Evolutionary conservation across 345 rosid genomes (phyloP), one percentile per base, ranked within the genome.

Genomic region (Gossypium australe): DNA sequence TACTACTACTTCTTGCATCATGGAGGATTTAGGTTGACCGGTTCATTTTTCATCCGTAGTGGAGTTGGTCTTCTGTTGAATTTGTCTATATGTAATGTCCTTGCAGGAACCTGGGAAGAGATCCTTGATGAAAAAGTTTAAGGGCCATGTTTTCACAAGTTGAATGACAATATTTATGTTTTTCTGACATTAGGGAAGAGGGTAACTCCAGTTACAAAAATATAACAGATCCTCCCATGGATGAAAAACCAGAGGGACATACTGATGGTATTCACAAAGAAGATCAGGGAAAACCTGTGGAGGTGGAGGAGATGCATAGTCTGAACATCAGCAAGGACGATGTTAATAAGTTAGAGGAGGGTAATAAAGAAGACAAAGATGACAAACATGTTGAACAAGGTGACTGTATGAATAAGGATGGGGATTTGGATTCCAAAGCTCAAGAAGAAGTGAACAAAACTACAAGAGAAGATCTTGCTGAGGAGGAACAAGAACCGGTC

Each of bases 401-500:
- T 58, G 71, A 73, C 62, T 61, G 71, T 38, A 71, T 65, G 52
- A 68, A 72, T 77, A 78, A 67, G 64, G 78, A 3, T 61, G 67
- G 49, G 61, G 70, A 73, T 67, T 53, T 4, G 47, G 79, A 84
- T 55, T 72, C 75, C 16, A 72, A 76, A 56, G 80, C 47, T 61
- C 78, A 76, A 34, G 85, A 76, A 60, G 83, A 60, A 75, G 55
- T 7, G 80, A 62, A 75, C 25, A 81, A 77, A 60, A 18, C 75
- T 17, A 9, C 34, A 27, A 83, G 82, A 60, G 89, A 81, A 77
- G 38, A 70, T 17, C 71, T 64, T 55, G 55, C 51, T 7, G 86
- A 77, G 63, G 85, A 83, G 70, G 80, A 80, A 18, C 68, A 71
- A 14, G 85, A 86, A 73, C 88, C 86, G 0, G 78, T 84, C 70